These are phyloP conservation scores for Skeletonema tropicum DNA, from an alignment of 108 stramenopile genomes.

Conservation along the genomic window DNA sequence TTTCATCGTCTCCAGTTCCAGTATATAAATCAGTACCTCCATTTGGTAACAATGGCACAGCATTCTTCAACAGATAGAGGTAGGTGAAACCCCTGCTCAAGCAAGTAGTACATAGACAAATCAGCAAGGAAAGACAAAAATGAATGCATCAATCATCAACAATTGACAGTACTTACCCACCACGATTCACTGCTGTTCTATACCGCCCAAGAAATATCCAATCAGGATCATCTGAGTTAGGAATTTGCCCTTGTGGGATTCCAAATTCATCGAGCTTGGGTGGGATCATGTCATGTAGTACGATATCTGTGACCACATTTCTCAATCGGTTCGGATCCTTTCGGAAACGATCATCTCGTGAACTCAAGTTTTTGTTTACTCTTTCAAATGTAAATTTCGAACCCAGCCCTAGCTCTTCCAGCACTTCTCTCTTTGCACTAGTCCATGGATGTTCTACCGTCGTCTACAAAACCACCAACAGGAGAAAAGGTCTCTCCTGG, in stretches of 20 bases:
- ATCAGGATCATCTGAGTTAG: slow-evolving; percentile 31
- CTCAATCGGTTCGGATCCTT: neutral
- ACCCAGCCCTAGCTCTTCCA: slow-evolving; percentile 65
- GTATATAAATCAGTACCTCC: slow-evolving; percentile 38
- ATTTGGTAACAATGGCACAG: slow-evolving; percentile 45
- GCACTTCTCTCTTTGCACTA: slow-evolving; percentile 59
- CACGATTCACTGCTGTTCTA: slow-evolving; percentile 66
- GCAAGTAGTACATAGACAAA: too few relatives aligned
- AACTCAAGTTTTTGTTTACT: neutral
- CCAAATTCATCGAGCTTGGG: slow-evolving; percentile 19
- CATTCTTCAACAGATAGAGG: slow-evolving; percentile 59
- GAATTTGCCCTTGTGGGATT: slow-evolving; percentile 21
- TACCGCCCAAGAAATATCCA: slow-evolving; percentile 66
- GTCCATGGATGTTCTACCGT: slow-evolving; percentile 56
- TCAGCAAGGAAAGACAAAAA: too few relatives aligned
- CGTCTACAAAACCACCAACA: slow-evolving; percentile 67
- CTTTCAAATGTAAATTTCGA: slow-evolving; percentile 21
- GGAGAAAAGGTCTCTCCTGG: slow-evolving; percentile 51
- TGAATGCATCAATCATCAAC: too few relatives aligned
- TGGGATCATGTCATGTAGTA: slow-evolving; percentile 1
- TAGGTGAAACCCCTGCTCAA: slow-evolving; percentile 50
- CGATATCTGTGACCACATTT: slow-evolving; percentile 7
- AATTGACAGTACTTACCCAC: slow-evolving; percentile 18
- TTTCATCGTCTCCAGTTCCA: slow-evolving; percentile 55
- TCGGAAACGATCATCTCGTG: neutral